These are phyloP conservation scores for Neltuma alba DNA, from an alignment of 306 rosid species.

Conservation along the genomic window DNA sequence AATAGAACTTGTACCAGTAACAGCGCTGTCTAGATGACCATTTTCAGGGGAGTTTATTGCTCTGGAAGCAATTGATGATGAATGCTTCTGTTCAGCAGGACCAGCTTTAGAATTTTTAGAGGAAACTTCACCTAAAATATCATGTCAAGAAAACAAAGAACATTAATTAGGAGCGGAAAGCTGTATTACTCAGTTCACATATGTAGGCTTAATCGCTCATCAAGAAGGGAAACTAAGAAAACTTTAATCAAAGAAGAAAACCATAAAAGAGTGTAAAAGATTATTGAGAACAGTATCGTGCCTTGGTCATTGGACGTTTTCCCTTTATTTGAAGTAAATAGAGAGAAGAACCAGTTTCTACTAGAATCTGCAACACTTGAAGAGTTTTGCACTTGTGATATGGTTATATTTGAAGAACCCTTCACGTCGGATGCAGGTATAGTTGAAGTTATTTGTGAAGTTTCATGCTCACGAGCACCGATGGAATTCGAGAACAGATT, in stretches of 20 bases:
- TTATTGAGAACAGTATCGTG: constrained; percentile 10
- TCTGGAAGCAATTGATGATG: constrained; percentile 29
- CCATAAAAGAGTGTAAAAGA: background rate
- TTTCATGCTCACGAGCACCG: constrained; percentile 26
- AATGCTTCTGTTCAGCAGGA: constrained; percentile 19
- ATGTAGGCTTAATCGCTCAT: background rate
- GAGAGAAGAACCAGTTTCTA: constrained; percentile 44
- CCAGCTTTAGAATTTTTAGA: constrained; percentile 23
- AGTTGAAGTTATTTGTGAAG: constrained; percentile 30
- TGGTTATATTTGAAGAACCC: background rate
- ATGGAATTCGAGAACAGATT: constrained; percentile 32
- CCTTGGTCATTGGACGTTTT: constrained; percentile 35
- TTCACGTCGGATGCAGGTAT: constrained; percentile 1
- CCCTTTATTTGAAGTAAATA: constrained; percentile 36
- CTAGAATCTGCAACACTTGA: constrained; percentile 28
- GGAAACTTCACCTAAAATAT: constrained; percentile 27
- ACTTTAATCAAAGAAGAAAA: constrained; percentile 10
- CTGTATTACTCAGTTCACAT: constrained; percentile 1
- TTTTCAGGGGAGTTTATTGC: constrained; percentile 15
- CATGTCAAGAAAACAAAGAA: constrained; percentile 10
- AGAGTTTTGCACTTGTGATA: background rate
- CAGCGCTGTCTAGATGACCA: constrained; percentile 17
- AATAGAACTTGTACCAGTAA: constrained; percentile 13
- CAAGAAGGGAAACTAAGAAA: background rate
- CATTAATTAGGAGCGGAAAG: background rate